phyloP scores from a whole-genome alignment of 2,329 filamentous ascomycete genomes.

The Aspergillus proliferans region DNA sequence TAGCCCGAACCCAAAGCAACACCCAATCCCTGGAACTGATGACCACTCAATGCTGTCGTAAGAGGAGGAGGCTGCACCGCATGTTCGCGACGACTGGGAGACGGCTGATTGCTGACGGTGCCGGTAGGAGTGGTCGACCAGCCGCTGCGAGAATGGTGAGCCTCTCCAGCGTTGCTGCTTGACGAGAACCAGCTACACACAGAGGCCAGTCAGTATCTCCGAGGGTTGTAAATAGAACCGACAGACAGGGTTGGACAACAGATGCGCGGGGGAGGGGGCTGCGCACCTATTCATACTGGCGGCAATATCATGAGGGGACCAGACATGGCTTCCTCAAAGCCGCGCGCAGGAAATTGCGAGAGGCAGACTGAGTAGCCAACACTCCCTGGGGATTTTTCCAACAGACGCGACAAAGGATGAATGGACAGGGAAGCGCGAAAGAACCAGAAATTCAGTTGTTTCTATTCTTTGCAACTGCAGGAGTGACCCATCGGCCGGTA shows the following conservation, averaged over 20 bases:
- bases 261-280: constrained; percentile 6
- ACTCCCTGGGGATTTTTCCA: not conserved
- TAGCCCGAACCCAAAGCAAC: constrained; percentile 21
- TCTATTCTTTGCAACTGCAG: constrained; percentile 25
- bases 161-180: constrained; percentile 24
- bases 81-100: constrained; percentile 38
- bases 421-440: constrained; percentile 12
- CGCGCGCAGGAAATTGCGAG: constrained; percentile 13
- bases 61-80: constrained; percentile 37
- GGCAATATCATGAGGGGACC: constrained; percentile 21
- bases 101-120: constrained; percentile 26
- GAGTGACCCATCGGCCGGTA: constrained; percentile 8
- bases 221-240: not conserved
- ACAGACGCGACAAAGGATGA: constrained; percentile 12
- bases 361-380: not conserved
- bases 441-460: constrained; percentile 6
- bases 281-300: constrained; percentile 36
- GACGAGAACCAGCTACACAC: constrained; percentile 26
- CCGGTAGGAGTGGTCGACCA: constrained; percentile 24
- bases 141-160: constrained; percentile 21
- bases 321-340: constrained; percentile 21
- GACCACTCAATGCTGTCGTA: constrained; percentile 34
- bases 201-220: constrained; percentile 17
- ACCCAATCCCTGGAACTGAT: constrained; percentile 31
- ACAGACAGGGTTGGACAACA: not conserved